Conservation (phyloP, 176 grass and related monocot genomes). For the Oryza glumipatula region DNA sequence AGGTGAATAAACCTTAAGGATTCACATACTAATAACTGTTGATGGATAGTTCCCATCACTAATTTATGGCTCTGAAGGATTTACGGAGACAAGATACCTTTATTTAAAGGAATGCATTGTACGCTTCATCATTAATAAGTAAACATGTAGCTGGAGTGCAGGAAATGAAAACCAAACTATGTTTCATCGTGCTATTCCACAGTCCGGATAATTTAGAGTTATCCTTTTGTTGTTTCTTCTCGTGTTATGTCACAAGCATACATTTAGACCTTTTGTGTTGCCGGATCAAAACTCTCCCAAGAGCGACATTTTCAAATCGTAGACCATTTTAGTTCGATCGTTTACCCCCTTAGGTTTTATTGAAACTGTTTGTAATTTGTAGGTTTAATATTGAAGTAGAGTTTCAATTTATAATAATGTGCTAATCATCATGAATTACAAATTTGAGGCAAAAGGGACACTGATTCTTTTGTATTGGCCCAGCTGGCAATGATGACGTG, state of each 20-base stretch:
- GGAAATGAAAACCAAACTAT: constrained; percentile 9
- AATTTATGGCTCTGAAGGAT: constrained; percentile 28
- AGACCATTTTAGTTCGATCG: no score
- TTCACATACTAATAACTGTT: constrained; percentile 43
- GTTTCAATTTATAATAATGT: constrained; percentile 30
- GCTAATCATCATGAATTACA: constrained; percentile 41
- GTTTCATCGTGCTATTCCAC: constrained; percentile 13
- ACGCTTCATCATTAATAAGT: neutral
- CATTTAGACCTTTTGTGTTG: neutral
- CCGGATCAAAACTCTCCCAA: neutral
- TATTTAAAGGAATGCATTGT: constrained; percentile 22
- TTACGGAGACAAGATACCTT: constrained; percentile 15
- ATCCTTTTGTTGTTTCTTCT: constrained; percentile 24
- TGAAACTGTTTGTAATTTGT: constrained; percentile 21
- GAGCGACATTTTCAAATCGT: neutral
- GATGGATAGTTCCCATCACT: constrained; percentile 42
- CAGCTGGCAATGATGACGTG: constrained; percentile 89
- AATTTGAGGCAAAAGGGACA: constrained; percentile 45
- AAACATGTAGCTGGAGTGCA: neutral
- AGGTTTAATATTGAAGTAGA: neutral
- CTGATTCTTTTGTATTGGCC: constrained; percentile 71
- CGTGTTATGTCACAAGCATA: neutral
- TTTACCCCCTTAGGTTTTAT: neutral
- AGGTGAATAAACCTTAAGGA: constrained; percentile 66
- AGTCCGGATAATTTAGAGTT: constrained; percentile 8